Base-by-base conservation (phyloP, 495 filamentous ascomycete species). In the Penicillium steckii region DNA sequence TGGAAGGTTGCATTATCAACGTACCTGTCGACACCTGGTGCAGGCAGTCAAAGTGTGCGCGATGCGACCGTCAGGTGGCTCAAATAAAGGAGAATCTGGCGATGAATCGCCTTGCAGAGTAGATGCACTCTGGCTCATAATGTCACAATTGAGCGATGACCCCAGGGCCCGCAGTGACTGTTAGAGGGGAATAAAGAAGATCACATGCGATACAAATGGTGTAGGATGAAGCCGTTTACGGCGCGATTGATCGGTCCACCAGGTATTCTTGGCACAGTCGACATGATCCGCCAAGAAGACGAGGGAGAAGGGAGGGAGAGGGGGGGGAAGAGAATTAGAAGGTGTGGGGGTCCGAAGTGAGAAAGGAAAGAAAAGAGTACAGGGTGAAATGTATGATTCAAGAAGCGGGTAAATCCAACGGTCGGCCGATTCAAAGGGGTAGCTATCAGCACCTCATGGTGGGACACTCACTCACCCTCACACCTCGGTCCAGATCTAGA, bases 1-100 rank as follows among this genome's bases (percentile, higher is more conserved):
- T 48, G 23, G 35, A 43, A 29, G 29, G 38, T 26, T 18, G 21
- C 10, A 33, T 13, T 10, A 24, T 46, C 46, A 62, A 54, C 85
- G 74, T 77, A 93, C 90, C 78, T 89, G 84, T 68, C 90, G 82
- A 73, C 90, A 94, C 56, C 90, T 78, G 56, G 87, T 89, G 61
- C 91, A 96, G 24, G 91, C 91, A 24, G 91, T 92, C 57, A 95
- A 75, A 17, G 91, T 94, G 68, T 94, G 88, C 46, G 87, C 88
- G 57, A 91, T 83, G 56, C 71, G 70, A 48, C 71, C 69, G 55
- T 77, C 71, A 8, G 73, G 69, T 26, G 57, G 56, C 19, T 71
- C 68, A 18, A 65, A 50, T 8, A 46, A 54, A 30, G 45, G 44
- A 18, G 53, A 59, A 18, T 64, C 63, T 18, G 63, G 63, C 22